These are phyloP conservation scores for Penicillium palitans DNA, from an alignment of 2,329 filamentous ascomycete species.

Conservation along the genomic window DNA sequence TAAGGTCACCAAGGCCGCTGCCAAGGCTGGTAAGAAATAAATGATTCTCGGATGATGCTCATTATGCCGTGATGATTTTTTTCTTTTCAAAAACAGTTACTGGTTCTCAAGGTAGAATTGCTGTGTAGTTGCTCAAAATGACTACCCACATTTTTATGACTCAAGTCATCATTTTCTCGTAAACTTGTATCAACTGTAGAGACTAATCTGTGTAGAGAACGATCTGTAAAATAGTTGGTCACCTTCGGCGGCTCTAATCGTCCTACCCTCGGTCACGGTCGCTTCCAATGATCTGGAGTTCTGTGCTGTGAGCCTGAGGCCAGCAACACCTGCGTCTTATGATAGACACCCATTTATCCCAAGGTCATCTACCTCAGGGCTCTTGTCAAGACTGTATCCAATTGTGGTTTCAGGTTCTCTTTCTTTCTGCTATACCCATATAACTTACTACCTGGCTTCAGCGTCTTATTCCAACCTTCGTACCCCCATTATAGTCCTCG, in stretches of 20 bases:
- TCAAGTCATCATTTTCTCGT: constrained; percentile 5
- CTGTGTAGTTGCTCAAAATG: constrained; percentile 23
- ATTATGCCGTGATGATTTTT: constrained; percentile 31
- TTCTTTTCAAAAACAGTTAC: constrained; percentile 27
- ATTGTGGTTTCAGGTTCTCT: no score
- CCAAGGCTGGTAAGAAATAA: constrained; percentile 75
- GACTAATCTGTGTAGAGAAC: not conserved
- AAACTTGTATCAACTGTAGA: not conserved
- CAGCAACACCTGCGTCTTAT: no score
- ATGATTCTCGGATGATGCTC: constrained; percentile 28
- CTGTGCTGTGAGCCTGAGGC: no score
- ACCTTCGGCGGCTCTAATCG: no score
- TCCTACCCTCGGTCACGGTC: not conserved
- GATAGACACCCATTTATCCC: not conserved
- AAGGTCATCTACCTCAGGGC: no score
- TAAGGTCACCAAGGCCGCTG: constrained; percentile 65
- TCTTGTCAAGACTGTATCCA: not conserved
- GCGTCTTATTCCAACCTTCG: not conserved
- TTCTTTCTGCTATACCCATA: not conserved
- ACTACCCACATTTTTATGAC: constrained; percentile 22
- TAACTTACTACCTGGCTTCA: not conserved
- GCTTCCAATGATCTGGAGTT: no score
- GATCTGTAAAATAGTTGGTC: not conserved
- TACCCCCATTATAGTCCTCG: not conserved
- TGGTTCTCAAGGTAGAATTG: constrained; percentile 30